phyloP scores from a whole-genome alignment of 2,329 filamentous ascomycete species.

The Furcasterigmium furcatum region DNA sequence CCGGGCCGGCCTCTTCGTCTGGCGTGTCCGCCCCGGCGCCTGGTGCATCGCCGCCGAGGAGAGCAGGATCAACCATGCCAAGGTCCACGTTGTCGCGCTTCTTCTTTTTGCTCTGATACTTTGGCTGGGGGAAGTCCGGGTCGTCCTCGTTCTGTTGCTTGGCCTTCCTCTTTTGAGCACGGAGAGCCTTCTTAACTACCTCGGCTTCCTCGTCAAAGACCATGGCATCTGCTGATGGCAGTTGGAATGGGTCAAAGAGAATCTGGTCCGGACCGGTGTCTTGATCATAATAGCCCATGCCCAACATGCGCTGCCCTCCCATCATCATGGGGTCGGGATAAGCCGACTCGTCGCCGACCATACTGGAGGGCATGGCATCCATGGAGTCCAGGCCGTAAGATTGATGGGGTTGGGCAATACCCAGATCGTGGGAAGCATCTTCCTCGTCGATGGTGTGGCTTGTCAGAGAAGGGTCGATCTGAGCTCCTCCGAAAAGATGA shows the following conservation, averaged over 20 bases:
- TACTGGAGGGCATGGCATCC: slow-evolving; percentile 17
- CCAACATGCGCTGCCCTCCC: slow-evolving; percentile 47
- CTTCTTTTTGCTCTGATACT: slow-evolving; percentile 40
- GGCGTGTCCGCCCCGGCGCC: slow-evolving; percentile 16
- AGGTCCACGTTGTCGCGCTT: slow-evolving; percentile 18
- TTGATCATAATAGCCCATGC: slow-evolving; percentile 60
- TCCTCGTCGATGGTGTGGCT: slow-evolving; percentile 7
- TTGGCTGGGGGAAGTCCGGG: slow-evolving; percentile 48
- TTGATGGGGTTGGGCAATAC: slow-evolving; percentile 14
- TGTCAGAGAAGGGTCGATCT: slow-evolving; percentile 1
- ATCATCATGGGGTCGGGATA: slow-evolving; percentile 49
- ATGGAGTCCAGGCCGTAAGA: slow-evolving; percentile 15
- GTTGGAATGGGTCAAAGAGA: slow-evolving; percentile 56
- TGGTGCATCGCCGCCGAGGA: slow-evolving; percentile 29
- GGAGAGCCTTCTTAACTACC: slow-evolving; percentile 51
- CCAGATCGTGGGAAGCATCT: slow-evolving; percentile 7
- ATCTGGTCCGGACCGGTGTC: slow-evolving; percentile 56
- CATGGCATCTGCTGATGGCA: slow-evolving; percentile 42
- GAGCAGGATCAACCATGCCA: slow-evolving; percentile 48
- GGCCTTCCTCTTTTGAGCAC: slow-evolving; percentile 49
- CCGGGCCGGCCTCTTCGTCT: slow-evolving; percentile 10
- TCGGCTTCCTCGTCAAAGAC: slow-evolving; percentile 45
- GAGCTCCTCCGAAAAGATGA: slow-evolving; percentile 22
- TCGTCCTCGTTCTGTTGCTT: slow-evolving; percentile 49
- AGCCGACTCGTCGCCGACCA: slow-evolving; percentile 21